Conservation (phyloP, 2,329 filamentous ascomycete genomes). For the Chaetomiaceae sp. region DNA sequence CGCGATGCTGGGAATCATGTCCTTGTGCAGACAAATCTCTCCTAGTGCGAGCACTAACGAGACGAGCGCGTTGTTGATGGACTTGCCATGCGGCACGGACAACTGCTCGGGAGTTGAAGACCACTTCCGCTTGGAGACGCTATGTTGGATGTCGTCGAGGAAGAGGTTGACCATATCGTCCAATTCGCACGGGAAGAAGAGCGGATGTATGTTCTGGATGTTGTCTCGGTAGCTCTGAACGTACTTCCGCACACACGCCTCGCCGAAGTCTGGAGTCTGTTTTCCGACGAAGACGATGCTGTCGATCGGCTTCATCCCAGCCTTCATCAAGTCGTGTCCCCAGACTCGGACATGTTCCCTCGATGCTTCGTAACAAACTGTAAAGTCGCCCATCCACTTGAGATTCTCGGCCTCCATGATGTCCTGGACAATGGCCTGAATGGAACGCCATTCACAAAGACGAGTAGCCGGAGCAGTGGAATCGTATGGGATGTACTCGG, state of each 20-base stretch:
- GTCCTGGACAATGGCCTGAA: slow-evolving; percentile 57
- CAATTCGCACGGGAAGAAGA: slow-evolving; percentile 52
- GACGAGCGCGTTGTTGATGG: slow-evolving; percentile 75
- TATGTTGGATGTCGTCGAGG: slow-evolving; percentile 43
- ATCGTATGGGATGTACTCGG: slow-evolving; percentile 66
- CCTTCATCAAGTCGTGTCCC: slow-evolving; percentile 78
- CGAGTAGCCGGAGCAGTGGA: slow-evolving; percentile 86
- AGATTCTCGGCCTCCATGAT: slow-evolving; percentile 47
- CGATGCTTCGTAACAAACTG: slow-evolving; percentile 68
- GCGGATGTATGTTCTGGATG: slow-evolving; percentile 62
- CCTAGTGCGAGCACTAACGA: slow-evolving; percentile 81
- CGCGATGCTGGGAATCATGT: slow-evolving; percentile 54
- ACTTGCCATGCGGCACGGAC: slow-evolving; percentile 40
- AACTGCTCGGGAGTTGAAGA: slow-evolving; percentile 41
- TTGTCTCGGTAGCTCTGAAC: slow-evolving; percentile 56
- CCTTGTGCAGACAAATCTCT: slow-evolving; percentile 64
- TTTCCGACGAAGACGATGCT: slow-evolving; percentile 36
- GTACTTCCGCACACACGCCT: slow-evolving; percentile 47
- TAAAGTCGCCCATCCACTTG: slow-evolving; percentile 63
- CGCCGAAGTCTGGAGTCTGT: slow-evolving; percentile 52
- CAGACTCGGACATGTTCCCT: slow-evolving; percentile 71
- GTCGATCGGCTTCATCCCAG: slow-evolving; percentile 44
- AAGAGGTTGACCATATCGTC: slow-evolving; percentile 51
- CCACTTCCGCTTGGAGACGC: slow-evolving; percentile 51
- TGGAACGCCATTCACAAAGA: slow-evolving; percentile 67